These are phyloP conservation scores for Arthroderma sp. DNA, from an alignment of 2,329 filamentous ascomycete species.

Conservation along the genomic window DNA sequence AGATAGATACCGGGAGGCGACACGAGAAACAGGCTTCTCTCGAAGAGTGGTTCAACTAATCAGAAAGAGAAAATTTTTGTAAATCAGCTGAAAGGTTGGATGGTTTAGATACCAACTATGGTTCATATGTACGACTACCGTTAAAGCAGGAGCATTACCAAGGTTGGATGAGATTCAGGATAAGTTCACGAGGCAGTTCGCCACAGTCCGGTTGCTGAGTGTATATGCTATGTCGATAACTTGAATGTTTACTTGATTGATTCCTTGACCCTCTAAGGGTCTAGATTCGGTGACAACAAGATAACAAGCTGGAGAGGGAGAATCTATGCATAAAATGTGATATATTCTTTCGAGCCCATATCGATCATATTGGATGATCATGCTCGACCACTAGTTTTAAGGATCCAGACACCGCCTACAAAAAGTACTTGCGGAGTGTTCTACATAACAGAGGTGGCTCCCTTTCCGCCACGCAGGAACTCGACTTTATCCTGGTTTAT, in stretches of 20 bases:
- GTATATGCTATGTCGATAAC: neutral
- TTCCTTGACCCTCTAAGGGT: neutral
- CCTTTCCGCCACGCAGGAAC: too few species aligned
- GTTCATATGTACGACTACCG: neutral
- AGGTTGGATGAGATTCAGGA: neutral
- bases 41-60: neutral
- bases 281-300: neutral
- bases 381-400: too few species aligned
- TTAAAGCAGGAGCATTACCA: neutral
- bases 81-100: neutral
- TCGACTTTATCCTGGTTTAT: too few species aligned
- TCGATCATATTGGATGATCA: too few species aligned
- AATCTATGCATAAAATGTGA: neutral
- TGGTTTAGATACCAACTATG: neutral
- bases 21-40: neutral
- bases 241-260: neutral
- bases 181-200: too few species aligned
- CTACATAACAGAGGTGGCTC: too few species aligned
- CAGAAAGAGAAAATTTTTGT: neutral
- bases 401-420: too few species aligned
- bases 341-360: neutral
- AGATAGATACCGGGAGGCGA: neutral
- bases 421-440: too few species aligned
- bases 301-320: neutral
- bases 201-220: too few species aligned